Percentiles rank a stretch among this genome's conserved stretches.
These are phyloP conservation scores for Penicillium macrosclerotiorum DNA, from an alignment of 495 filamentous ascomycete species.

Conservation along the genomic window DNA sequence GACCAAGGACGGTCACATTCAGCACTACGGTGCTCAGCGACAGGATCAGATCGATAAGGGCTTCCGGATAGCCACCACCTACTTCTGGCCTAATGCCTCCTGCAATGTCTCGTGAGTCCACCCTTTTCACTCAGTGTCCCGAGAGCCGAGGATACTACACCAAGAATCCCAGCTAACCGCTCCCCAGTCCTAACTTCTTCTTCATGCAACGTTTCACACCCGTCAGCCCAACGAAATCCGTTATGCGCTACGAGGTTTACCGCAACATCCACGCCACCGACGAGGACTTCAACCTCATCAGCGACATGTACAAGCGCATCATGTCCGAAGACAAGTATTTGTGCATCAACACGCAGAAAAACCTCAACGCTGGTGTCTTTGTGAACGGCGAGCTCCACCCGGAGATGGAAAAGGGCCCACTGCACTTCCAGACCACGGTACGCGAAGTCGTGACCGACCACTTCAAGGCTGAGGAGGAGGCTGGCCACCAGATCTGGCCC, in stretches of 20 bases:
- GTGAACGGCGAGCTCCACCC: slow-evolving; percentile 49
- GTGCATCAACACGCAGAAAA: slow-evolving; percentile 46
- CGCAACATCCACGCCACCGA: slow-evolving; percentile 44
- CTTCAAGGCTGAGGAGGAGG: slow-evolving; percentile 30
- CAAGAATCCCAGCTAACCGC: slow-evolving; percentile 8
- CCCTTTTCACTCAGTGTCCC: background rate
- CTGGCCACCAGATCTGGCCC: slow-evolving; percentile 42
- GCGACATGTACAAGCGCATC: slow-evolving; percentile 45
- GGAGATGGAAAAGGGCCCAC: slow-evolving; percentile 43
- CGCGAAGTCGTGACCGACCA: slow-evolving; percentile 40
- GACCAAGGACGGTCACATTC: slow-evolving; percentile 35
- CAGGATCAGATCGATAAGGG: slow-evolving; percentile 34
- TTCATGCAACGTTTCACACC: slow-evolving; percentile 49
- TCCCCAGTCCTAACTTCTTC: slow-evolving; percentile 43
- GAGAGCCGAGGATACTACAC: too few relatives aligned
- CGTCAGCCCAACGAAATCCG: slow-evolving; percentile 28
- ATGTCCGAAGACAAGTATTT: slow-evolving; percentile 49
- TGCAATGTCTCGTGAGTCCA: slow-evolving; percentile 43
- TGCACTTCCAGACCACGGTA: slow-evolving; percentile 45
- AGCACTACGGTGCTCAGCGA: slow-evolving; percentile 40
- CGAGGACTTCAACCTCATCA: slow-evolving; percentile 42
- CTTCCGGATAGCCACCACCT: slow-evolving; percentile 37
- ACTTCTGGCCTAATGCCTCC: slow-evolving; percentile 45
- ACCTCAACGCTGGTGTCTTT: slow-evolving; percentile 47
- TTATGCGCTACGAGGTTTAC: slow-evolving; percentile 48